phyloP scores from a whole-genome alignment of 2,329 filamentous ascomycete species.

The Penicillium concentricum region DNA sequence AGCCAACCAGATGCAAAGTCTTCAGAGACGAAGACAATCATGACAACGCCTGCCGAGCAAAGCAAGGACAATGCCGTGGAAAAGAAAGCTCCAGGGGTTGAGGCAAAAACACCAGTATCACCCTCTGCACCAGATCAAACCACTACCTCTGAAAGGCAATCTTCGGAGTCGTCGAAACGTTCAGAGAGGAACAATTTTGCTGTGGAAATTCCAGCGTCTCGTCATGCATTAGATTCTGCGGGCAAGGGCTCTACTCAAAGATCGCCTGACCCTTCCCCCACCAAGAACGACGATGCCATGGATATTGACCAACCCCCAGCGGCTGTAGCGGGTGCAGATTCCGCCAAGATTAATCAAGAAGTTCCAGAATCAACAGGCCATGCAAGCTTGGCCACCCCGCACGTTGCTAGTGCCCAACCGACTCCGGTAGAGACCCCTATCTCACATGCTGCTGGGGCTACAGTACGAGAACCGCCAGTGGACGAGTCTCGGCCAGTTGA shows the following conservation, averaged over 20 bases:
- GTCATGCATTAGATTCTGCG: neutral
- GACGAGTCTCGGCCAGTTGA: neutral
- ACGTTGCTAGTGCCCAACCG: conserved; percentile 1
- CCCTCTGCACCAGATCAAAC: neutral
- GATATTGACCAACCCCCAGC: conserved; percentile 16
- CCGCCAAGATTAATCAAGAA: neutral
- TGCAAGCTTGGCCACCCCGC: neutral
- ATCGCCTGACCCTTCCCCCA: neutral
- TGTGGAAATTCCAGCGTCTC: conserved; percentile 3
- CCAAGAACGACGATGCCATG: conserved; percentile 12
- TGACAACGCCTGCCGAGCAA: neutral
- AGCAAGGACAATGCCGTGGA: neutral
- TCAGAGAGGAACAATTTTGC: neutral
- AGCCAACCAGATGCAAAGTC: neutral
- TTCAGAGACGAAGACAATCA: neutral
- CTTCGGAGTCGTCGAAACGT: neutral
- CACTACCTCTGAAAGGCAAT: neutral
- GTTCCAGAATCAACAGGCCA: neutral
- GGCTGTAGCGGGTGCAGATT: neutral
- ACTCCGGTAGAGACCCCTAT: neutral
- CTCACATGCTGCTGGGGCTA: neutral
- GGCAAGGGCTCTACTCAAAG: neutral
- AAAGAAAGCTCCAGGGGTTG: neutral
- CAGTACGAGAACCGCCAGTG: neutral
- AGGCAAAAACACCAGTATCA: neutral